Percentiles rank a stretch among this genome's conserved stretches.
These are phyloP conservation scores for Fraxinus dipetala DNA, from an alignment of 305 asterid species.

Conservation along the genomic window DNA sequence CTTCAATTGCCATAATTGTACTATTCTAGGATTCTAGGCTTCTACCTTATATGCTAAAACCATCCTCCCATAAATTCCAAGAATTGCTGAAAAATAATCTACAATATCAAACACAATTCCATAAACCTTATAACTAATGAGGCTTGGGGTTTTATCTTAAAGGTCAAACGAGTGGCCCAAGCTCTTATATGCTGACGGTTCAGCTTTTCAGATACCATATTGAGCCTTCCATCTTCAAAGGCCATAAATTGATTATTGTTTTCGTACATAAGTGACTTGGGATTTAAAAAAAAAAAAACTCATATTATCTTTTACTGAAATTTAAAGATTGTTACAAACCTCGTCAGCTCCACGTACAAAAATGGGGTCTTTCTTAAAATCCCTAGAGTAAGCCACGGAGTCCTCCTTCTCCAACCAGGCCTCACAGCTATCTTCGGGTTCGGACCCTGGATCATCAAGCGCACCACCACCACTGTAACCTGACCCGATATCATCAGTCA, in stretches of 20 bases:
- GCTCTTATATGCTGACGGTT: neutral
- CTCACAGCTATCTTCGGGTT: constrained; percentile 44
- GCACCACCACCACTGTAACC: constrained; percentile 12
- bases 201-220: neutral
- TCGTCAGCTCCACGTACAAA: constrained; percentile 52
- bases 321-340: constrained; percentile 33
- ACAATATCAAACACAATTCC: neutral
- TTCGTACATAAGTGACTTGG: neutral
- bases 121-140: neutral
- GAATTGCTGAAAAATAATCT: neutral
- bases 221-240: neutral
- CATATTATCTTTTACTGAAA: neutral
- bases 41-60: neutral
- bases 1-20: neutral
- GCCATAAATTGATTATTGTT: neutral
- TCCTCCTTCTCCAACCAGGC: constrained; percentile 90
- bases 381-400: constrained; percentile 60
- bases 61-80: neutral
- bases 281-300: neutral
- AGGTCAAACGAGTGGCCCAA: neutral
- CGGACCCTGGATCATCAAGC: constrained; percentile 10
- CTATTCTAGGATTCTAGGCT: neutral
- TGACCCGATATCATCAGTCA: constrained; percentile 22
- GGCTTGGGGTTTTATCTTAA: neutral
- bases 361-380: constrained; percentile 64